phyloP scores from a whole-genome alignment of 495 filamentous ascomycete genomes.

The Arthonia radiata region DNA sequence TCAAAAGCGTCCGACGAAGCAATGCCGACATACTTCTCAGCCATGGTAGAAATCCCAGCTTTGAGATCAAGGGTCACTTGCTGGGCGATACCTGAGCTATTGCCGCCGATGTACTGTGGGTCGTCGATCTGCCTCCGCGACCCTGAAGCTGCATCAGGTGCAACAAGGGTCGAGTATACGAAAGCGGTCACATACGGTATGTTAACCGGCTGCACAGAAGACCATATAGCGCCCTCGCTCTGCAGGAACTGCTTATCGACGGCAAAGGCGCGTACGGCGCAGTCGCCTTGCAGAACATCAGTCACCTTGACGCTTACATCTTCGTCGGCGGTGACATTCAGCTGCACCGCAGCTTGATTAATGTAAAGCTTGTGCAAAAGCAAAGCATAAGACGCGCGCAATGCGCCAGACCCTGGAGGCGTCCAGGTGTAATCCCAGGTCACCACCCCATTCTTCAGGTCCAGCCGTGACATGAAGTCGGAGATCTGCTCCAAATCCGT shows the following conservation, averaged over 20 bases:
- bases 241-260: constrained; percentile 21
- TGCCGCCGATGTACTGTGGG: constrained; percentile 23
- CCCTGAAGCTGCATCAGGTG: too few relatives aligned
- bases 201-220: constrained; percentile 29
- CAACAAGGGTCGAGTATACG: constrained; percentile 25
- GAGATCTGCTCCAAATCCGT: constrained; percentile 33
- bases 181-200: constrained; percentile 32
- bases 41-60: constrained; percentile 21
- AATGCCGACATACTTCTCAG: constrained; percentile 34
- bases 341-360: constrained; percentile 35
- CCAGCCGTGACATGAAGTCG: constrained; percentile 33
- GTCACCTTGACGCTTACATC: constrained; percentile 24
- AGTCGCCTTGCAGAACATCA: constrained; percentile 32
- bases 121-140: too few relatives aligned
- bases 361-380: constrained; percentile 35
- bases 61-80: constrained; percentile 22
- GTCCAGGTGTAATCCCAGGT: constrained; percentile 45
- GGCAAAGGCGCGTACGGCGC: constrained; percentile 32
- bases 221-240: constrained; percentile 25
- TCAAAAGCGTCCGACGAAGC: constrained; percentile 36
- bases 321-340: constrained; percentile 24
- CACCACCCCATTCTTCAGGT: constrained; percentile 35
- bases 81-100: constrained; percentile 35
- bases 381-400: constrained; percentile 27
- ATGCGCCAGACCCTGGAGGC: constrained; percentile 15